Evolutionary conservation across 2,329 filamentous ascomycete genomes (phyloP).

Genomic region (Cercospora sp.): DNA sequence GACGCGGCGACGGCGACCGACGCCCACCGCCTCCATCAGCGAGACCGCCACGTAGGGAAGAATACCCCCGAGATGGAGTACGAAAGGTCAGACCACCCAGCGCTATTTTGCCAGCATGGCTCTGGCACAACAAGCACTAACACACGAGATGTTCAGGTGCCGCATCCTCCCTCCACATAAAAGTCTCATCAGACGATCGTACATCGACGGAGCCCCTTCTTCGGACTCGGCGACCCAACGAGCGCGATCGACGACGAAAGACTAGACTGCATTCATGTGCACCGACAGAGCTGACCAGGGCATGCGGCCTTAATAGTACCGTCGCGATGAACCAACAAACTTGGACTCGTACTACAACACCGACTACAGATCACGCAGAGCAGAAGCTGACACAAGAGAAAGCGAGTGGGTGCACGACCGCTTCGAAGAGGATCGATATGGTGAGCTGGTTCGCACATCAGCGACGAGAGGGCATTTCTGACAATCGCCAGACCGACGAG

Average conservation of each 20-base stretch:
- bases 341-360: conserved; percentile 63
- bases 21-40: conserved; percentile 63
- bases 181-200: conserved; percentile 37
- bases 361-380: conserved; percentile 10
- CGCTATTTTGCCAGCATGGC: background rate
- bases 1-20: conserved; percentile 31
- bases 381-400: conserved; percentile 27
- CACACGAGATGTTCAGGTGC: conserved; percentile 43
- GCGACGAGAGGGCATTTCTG: background rate
- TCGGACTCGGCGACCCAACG: conserved; percentile 28
- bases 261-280: conserved; percentile 18
- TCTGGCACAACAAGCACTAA: conserved; percentile 64
- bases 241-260: conserved; percentile 21
- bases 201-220: conserved; percentile 22
- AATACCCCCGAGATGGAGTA: conserved; percentile 76
- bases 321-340: conserved; percentile 47
- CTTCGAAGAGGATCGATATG: conserved; percentile 39
- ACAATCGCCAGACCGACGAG: conserved; percentile 22
- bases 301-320: conserved; percentile 36
- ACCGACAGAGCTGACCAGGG: conserved; percentile 41
- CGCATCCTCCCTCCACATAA: conserved; percentile 39
- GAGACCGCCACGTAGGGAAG: conserved; percentile 53
- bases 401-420: conserved; percentile 83
- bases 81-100: conserved; percentile 69
- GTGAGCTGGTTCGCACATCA: conserved; percentile 4